Percentiles rank a stretch among this genome's conserved stretches.
These are phyloP conservation scores for Didymella pomorum DNA, from an alignment of 2,329 filamentous ascomycete species.

Conservation along the genomic window DNA sequence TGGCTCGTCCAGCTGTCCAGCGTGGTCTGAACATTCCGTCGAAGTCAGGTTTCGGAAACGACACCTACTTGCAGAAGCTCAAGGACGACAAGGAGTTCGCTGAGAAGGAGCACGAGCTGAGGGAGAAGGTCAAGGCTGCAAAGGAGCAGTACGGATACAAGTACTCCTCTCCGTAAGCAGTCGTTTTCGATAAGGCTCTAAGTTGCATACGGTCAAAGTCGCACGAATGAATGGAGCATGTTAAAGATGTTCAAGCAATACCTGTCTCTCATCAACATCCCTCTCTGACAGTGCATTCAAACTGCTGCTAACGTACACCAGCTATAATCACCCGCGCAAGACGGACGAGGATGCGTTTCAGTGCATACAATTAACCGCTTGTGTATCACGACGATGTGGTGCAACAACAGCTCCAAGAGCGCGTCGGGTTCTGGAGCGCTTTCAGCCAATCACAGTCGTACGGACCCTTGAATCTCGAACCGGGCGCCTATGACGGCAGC, in stretches of 20 bases:
- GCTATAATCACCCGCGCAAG: too few relatives aligned
- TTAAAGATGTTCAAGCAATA: background rate
- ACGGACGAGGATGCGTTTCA: background rate
- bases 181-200: background rate
- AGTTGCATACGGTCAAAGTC: background rate
- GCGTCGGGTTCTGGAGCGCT: constrained; percentile 22
- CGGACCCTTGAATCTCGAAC: constrained; percentile 21
- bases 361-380: background rate
- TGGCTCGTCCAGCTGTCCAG: constrained; percentile 54
- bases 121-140: constrained; percentile 50
- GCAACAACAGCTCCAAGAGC: background rate
- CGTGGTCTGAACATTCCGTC: constrained; percentile 50
- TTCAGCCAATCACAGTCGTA: constrained; percentile 36
- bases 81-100: constrained; percentile 59
- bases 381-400: background rate
- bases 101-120: constrained; percentile 54
- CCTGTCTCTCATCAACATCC: background rate
- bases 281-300: background rate
- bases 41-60: constrained; percentile 54
- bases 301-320: background rate
- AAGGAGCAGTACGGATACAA: constrained; percentile 59
- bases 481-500: constrained; percentile 41
- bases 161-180: constrained; percentile 49
- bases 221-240: background rate
- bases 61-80: constrained; percentile 51